Evolutionary conservation across 208 protist genomes (phyloP), one percentile per base, ranked within the genome.

Genomic region (Entamoeba dispar): DNA sequence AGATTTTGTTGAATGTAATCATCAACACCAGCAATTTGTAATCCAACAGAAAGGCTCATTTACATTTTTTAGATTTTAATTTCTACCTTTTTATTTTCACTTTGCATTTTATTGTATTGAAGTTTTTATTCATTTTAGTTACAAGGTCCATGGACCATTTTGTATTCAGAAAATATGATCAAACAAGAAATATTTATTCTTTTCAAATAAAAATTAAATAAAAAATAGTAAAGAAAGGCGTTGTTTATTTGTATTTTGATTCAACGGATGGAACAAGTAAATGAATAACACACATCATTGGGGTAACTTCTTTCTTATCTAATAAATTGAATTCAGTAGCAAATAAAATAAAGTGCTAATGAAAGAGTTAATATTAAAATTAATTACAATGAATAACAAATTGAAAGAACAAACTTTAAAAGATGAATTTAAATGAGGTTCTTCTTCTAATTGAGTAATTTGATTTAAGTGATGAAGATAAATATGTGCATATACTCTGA

Each of bases 401-500:
- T 43, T 43, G 12, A 69, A 27, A 69, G 0, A 34, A 92, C 97
- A 97, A 92, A 98, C 97, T 94, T 97, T 96, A 93, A 96, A 96
- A 49, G 57, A 94, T 6, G 98, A 99, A 95, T 99, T 99, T 43
- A 99, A 94, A 94, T 99, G 98, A 15, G 98, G 97, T 95, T 99
- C 98, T 94, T 98, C 98, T 94, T 97, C 96, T 43, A 99, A 95
- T 61, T 96, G 95, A 1, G 97, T 95, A 55, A 99, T 98, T 93
- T 98, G 97, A 49, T 96, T 93, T 93, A 99, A 98, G 94, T 99
- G 98, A 27, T 96, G 97, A 95, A 98, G 97, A 95, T 99, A 99
- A 91, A 99, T 98, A 93, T 99, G 98, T 27, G 97, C 98, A 94
- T 99, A 99, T 1, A 99, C 97, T 51, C 98, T 96, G 95, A 99